phyloP scores from a whole-genome alignment of 2,329 filamentous ascomycete species.

The Beauveria asiatica region DNA sequence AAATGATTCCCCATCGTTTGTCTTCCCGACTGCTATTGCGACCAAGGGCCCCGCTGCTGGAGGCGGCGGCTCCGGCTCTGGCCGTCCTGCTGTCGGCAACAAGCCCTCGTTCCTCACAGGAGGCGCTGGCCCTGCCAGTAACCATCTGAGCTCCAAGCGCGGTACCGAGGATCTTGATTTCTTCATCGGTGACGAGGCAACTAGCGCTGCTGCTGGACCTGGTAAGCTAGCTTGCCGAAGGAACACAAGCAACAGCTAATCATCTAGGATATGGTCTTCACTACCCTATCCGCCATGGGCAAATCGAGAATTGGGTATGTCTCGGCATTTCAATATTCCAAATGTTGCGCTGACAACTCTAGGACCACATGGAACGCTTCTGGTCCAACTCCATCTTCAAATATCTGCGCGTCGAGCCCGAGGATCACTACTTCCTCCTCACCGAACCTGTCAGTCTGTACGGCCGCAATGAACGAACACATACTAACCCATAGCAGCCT shows the following conservation, averaged over 20 bases:
- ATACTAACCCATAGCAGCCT: conserved; percentile 46
- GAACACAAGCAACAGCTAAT: conserved; percentile 16
- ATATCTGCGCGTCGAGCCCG: conserved; percentile 93
- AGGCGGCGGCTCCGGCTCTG: conserved; percentile 69
- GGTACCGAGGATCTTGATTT: conserved; percentile 97
- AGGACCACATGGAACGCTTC: conserved; percentile 99
- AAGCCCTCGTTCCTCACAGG: conserved; percentile 94
- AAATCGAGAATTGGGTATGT: conserved; percentile 95
- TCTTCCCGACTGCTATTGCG: conserved; percentile 97
- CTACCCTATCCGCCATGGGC: conserved; percentile 94
- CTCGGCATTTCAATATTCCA: background rate
- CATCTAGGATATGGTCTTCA: conserved; percentile 78
- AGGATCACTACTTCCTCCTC: conserved; percentile 96
- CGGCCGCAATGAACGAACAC: background rate
- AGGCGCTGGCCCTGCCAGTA: conserved; percentile 64
- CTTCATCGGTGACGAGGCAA: conserved; percentile 96
- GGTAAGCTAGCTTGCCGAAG: conserved; percentile 40
- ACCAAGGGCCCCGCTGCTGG: conserved; percentile 74
- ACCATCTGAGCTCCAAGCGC: conserved; percentile 82
- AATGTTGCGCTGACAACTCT: conserved; percentile 21
- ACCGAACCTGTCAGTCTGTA: conserved; percentile 73
- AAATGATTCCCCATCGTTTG: conserved; percentile 98
- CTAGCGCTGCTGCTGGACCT: conserved; percentile 73
- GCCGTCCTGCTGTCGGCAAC: conserved; percentile 81
- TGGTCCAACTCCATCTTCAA: conserved; percentile 99